Base-by-base conservation (phyloP, 805 yeast genomes). In the Sugiyamaella mastotermitis region DNA sequence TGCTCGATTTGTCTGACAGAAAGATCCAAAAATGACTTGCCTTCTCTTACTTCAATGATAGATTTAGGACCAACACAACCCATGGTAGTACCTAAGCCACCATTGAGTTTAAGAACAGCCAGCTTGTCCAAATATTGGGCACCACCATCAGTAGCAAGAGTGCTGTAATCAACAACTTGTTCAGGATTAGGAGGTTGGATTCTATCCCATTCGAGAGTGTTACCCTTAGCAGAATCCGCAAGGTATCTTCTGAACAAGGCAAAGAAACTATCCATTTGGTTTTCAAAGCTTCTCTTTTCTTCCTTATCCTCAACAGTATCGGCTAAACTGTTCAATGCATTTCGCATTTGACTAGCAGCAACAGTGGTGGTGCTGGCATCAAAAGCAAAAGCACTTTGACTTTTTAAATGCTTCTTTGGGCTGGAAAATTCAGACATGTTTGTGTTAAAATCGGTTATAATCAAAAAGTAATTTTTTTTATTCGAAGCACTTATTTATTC, bases 61-160 rank as follows among this genome's bases (percentile, higher is more conserved):
- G 95, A 84, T 66, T 88, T 88, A 48, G 98, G 98, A 42, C 98
- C 98, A 46, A 92, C 97, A 69, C 98, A 92, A 42, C 98, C 98
- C 98, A 92, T 92, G 7, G 97, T 90, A 15, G 98, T 92, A 59
- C 98, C 98, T 52, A 92, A 73, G 30, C 98, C 98, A 71, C 98
- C 98, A 61, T 92, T 92, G 61, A 92, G 75, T 69, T 92, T 92
- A 64, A 92, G 73, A 29, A 92, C 98, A 6, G 97, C 97, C 60
- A 92, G 74, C 64, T 88, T 88, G 51, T 78, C 65, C 55, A 92
- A 71, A 61, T 76, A 71, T 44, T 65, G 62, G 31, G 62, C 48
- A 42, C 61, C 66, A 16, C 62, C 56, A 25, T 46, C 45, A 18
- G 26, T 33, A 26, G 46, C 26, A 48, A 87, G 71, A 26, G 69